Base-by-base conservation (phyloP, 2,329 filamentous ascomycete genomes). In the Aspergillus neotritici region DNA sequence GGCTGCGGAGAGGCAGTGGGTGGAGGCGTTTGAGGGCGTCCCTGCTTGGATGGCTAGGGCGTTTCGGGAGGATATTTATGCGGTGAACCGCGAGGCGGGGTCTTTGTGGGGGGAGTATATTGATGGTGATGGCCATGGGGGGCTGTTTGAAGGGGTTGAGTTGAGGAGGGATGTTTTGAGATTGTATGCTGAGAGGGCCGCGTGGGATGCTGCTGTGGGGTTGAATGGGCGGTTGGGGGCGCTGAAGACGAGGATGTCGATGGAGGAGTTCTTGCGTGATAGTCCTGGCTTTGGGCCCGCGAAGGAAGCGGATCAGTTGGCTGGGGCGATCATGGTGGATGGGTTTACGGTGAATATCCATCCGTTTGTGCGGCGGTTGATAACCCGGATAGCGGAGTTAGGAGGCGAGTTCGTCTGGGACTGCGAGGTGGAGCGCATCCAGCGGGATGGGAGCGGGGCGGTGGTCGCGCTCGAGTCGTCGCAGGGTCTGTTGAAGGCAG, bases 41-140 rank as follows among this genome's bases (percentile, higher is more conserved):
- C 39, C 39, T 9, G 8, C 16, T 15, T 41, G 39, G 39, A 34
- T 34, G 32, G 15, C 31, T 7, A 21, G 17, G 15, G 28, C 39
- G 31, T 25, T 34, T 15, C 10, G 21, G 13, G 39, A 41, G 16
- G 39, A 41, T 30, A 41, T 41, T n/a, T 15, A 34, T 13, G 33
- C 14, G 7, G 14, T 34, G 14, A 34, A 38, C n/a, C 36, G 17
- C 21, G 21, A 38, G 31, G 36, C 36, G 13, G 36, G 21, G 13
- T 3, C 14, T 9, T 25, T 38, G 21, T 38, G 36, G 21, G 21
- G 31, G 7, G 36, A 38, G n/a, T 38, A 30, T 29, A 31, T 38
- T 7, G 21, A 38, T 9, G 3, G 3, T 5, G 17, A 12, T 5
- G 21, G 17, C 4, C 4, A 5, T 4, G 17, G 5, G 15, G 10